phyloP scores from a whole-genome alignment of 345 rosid genomes.

The Arabis alpina region DNA sequence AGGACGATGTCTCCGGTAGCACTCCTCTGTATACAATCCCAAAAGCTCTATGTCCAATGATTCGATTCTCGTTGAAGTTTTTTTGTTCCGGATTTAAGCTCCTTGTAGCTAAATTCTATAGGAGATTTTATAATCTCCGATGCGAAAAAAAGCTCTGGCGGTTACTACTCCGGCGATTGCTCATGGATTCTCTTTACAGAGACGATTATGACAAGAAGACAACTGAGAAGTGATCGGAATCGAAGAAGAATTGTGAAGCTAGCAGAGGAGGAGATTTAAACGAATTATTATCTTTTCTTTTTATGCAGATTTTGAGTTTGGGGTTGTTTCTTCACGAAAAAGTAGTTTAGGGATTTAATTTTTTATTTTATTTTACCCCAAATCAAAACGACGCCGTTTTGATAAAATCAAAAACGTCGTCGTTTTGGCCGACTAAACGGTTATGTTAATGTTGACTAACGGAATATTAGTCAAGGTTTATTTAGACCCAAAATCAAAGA shows the following conservation, averaged over 20 bases:
- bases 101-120: constrained; percentile 82
- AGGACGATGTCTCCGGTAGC: constrained; percentile 68
- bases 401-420: no score
- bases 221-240: constrained; percentile 35
- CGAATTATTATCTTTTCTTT: no score
- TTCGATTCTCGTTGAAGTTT: constrained; percentile 68
- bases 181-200: constrained; percentile 73
- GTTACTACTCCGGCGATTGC: constrained; percentile 91
- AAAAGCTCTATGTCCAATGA: constrained; percentile 90
- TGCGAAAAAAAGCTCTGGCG: constrained; percentile 84
- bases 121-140: constrained; percentile 79
- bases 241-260: constrained; percentile 49
- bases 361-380: no score
- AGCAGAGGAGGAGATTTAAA: constrained; percentile 62
- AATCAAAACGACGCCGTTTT: no score
- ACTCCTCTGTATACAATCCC: constrained; percentile 93
- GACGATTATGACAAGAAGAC: constrained; percentile 55
- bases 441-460: no score
- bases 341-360: no score
- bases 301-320: no score
- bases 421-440: no score
- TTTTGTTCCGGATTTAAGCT: constrained; percentile 74
- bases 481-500: no score
- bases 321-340: no score
- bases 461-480: no score